A percentile compares a stretch with the other conserved stretches of the same genome.
These are phyloP conservation scores for Scheffersomyces lignosus DNA, from an alignment of 805 yeast species.

Conservation along the genomic window DNA sequence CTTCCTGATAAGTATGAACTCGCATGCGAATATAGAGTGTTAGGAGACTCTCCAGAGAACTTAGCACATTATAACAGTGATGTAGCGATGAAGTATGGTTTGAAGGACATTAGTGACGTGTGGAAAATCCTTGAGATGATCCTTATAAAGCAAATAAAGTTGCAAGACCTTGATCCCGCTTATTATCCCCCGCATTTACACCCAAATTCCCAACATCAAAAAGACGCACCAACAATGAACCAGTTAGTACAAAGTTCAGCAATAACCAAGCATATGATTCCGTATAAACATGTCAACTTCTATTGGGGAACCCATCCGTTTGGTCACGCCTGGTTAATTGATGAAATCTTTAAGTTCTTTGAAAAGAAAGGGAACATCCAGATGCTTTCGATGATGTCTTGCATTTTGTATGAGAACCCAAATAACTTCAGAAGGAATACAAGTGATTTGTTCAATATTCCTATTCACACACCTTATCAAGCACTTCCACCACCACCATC, in stretches of 20 bases:
- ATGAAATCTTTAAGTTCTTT: constrained; percentile 61
- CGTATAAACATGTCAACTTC: constrained; percentile 29
- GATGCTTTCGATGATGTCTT: constrained; percentile 87
- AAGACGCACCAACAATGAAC: constrained; percentile 4
- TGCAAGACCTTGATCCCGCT: constrained; percentile 13
- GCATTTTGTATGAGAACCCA: constrained; percentile 57
- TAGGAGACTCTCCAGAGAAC: constrained; percentile 62
- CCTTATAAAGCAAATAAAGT: constrained; percentile 41
- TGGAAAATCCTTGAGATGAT: constrained; percentile 66
- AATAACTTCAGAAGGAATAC: constrained; percentile 16
- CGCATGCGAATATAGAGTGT: constrained; percentile 63
- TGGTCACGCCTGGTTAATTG: constrained; percentile 67
- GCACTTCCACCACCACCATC: constrained; percentile 29
- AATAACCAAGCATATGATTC: constrained; percentile 6
- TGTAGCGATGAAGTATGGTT: constrained; percentile 66
- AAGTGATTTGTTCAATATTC: constrained; percentile 29
- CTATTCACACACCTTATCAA: constrained; percentile 49
- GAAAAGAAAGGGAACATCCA: constrained; percentile 70
- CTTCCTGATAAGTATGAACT: constrained; percentile 74
- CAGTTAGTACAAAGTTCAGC: constrained; percentile 9
- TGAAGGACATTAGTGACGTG: constrained; percentile 63
- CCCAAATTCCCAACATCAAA: background rate
- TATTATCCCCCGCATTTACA: constrained; percentile 5
- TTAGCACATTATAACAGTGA: constrained; percentile 69
- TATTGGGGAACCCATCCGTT: constrained; percentile 84